Percentiles rank a stretch among this genome's conserved stretches.
phyloP scores from a whole-genome alignment of 257 asterid species.

The Mentha longifolia region DNA sequence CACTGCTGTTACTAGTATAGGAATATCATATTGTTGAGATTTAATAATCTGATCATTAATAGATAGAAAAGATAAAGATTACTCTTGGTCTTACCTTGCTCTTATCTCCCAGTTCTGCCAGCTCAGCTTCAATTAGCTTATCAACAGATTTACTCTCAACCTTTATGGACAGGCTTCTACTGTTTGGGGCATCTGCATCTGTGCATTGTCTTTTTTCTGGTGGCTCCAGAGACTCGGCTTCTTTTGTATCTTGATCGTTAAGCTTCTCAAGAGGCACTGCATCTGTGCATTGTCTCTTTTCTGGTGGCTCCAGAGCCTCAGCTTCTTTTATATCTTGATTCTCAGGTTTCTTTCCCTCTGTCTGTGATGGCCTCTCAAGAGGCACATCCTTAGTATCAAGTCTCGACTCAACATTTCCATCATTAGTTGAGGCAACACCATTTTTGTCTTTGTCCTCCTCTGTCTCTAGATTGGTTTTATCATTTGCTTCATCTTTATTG shows the following conservation, averaged over 20 bases:
- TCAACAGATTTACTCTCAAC: slow-evolving; percentile 71
- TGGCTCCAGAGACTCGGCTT: slow-evolving; percentile 59
- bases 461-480: slow-evolving; percentile 28
- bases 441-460: slow-evolving; percentile 31
- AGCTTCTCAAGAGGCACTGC: slow-evolving; percentile 37
- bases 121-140: slow-evolving; percentile 81
- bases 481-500: slow-evolving; percentile 38
- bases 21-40: too few species aligned
- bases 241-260: slow-evolving; percentile 43
- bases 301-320: slow-evolving; percentile 63
- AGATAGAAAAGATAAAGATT: slow-evolving; percentile 1
- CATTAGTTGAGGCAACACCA: slow-evolving; percentile 33
- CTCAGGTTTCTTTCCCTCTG: slow-evolving; percentile 45
- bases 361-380: slow-evolving; percentile 41
- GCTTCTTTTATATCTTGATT: slow-evolving; percentile 43
- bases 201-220: slow-evolving; percentile 65
- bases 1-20: too few species aligned
- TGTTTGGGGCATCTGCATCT: slow-evolving; percentile 39
- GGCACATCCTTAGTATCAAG: slow-evolving; percentile 44
- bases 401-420: slow-evolving; percentile 34
- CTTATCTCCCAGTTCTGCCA: slow-evolving; percentile 86
- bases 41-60: background rate
- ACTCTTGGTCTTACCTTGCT: slow-evolving; percentile 63
- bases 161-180: slow-evolving; percentile 39
- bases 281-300: slow-evolving; percentile 62